A percentile compares a stretch with the other conserved stretches of the same genome.
phyloP scores from a whole-genome alignment of 2,329 filamentous ascomycete genomes.

The Diaporthe citriasiana region DNA sequence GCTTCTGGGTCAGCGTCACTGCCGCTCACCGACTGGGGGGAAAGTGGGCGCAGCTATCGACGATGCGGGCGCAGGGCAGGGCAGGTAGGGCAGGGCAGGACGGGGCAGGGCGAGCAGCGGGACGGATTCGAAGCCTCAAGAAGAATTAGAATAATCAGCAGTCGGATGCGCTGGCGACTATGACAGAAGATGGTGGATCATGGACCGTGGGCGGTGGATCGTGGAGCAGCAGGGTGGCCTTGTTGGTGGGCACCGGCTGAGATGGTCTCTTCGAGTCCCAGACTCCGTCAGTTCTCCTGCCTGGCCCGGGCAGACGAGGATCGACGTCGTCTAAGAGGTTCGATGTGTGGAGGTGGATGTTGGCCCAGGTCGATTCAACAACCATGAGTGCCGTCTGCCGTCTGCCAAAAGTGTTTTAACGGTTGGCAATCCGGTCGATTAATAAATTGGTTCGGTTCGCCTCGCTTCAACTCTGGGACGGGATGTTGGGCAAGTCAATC shows the following conservation, averaged over 20 bases:
- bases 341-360: conserved; percentile 7
- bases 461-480: conserved; percentile 24
- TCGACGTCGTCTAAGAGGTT: conserved; percentile 20
- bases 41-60: conserved; percentile 25
- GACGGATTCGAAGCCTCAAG: conserved; percentile 30
- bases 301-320: conserved; percentile 16
- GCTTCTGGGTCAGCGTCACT: conserved; percentile 7
- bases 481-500: conserved; percentile 24
- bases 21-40: conserved; percentile 15
- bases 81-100: not conserved
- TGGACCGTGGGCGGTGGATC: conserved; percentile 30
- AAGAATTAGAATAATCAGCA: conserved; percentile 31
- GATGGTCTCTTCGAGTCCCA: conserved; percentile 16
- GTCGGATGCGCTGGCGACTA: conserved; percentile 33
- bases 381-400: not conserved
- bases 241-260: conserved; percentile 30
- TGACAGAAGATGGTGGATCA: conserved; percentile 36
- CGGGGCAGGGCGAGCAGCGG: conserved; percentile 5
- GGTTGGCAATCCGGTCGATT: conserved; percentile 9
- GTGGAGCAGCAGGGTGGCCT: conserved; percentile 34
- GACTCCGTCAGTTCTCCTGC: not conserved
- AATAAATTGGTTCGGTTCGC: not conserved
- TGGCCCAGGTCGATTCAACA: not conserved
- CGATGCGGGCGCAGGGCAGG: conserved; percentile 27
- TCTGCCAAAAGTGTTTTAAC: not conserved